Conservation (phyloP, 768 basidiomycete species). For the Mycena vulgaris region DNA sequence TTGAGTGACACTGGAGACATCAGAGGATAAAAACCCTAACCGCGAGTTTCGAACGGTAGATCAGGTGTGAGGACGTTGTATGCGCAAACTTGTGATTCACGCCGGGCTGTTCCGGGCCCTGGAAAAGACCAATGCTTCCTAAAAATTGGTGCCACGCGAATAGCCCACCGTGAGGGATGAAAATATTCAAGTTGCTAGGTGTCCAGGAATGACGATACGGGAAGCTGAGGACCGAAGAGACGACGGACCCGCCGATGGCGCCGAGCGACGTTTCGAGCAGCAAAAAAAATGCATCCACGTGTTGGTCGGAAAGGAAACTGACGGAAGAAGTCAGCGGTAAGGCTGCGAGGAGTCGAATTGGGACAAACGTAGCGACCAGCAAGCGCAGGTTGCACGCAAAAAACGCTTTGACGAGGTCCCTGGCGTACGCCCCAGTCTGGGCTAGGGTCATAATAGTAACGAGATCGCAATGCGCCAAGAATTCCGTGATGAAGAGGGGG, state of each 20-base stretch:
- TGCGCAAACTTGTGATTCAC: background rate
- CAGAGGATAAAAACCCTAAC: too few relatives aligned
- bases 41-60: background rate
- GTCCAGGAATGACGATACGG: background rate
- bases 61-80: background rate
- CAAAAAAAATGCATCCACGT: background rate
- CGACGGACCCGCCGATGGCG: background rate
- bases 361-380: background rate
- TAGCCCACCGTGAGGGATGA: background rate
- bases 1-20: background rate
- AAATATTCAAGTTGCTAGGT: background rate
- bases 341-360: too few relatives aligned
- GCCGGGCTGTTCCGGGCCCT: background rate
- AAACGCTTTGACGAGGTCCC: background rate
- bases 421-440: background rate
- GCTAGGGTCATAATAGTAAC: background rate
- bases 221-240: background rate
- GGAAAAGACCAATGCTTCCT: background rate
- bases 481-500: background rate
- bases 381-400: background rate
- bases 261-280: background rate
- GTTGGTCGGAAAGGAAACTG: too few relatives aligned
- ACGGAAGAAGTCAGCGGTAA: too few relatives aligned
- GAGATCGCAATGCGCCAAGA: background rate
- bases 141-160: background rate